Conservation (phyloP, 2,329 filamentous ascomycete species). For the Sporothrix pallida region DNA sequence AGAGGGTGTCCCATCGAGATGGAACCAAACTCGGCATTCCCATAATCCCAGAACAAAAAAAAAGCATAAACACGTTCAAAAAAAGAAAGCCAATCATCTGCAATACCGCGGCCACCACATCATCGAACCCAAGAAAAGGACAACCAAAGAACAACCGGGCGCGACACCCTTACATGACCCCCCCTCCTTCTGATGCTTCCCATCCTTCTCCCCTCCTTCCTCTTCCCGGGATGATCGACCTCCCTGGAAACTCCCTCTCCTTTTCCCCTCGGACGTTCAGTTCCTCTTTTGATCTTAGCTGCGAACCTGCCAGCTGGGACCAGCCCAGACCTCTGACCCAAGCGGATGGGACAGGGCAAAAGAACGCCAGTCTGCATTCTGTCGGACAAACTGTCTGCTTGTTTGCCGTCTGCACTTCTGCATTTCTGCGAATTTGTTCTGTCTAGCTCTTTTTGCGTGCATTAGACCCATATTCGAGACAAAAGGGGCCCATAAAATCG, state of each 20-base stretch:
- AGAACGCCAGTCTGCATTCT: not conserved
- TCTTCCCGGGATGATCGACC: conserved; percentile 9
- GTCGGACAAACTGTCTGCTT: not conserved
- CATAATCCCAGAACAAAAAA: not conserved
- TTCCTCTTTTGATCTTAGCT: conserved; percentile 25
- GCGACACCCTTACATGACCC: not conserved
- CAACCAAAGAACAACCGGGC: too few species aligned
- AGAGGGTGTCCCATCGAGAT: not conserved
- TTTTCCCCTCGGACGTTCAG: not conserved
- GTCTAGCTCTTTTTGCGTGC: too few species aligned
- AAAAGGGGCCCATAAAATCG: not conserved
- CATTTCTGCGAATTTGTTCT: too few species aligned
- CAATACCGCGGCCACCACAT: not conserved
- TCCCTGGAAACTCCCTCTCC: not conserved
- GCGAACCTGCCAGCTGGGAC: conserved; percentile 22
- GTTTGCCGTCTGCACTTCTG: not conserved
- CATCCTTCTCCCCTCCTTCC: not conserved
- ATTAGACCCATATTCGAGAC: too few species aligned
- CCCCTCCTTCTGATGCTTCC: too few species aligned
- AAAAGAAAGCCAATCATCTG: not conserved
- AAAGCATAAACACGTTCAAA: not conserved
- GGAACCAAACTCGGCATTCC: conserved; percentile 15
- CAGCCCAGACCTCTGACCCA: not conserved
- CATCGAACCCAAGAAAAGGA: not conserved
- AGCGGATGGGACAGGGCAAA: conserved; percentile 8